These are phyloP conservation scores for Globisporangium canariense DNA, from an alignment of 352 stramenopile genomes.

Conservation along the genomic window DNA sequence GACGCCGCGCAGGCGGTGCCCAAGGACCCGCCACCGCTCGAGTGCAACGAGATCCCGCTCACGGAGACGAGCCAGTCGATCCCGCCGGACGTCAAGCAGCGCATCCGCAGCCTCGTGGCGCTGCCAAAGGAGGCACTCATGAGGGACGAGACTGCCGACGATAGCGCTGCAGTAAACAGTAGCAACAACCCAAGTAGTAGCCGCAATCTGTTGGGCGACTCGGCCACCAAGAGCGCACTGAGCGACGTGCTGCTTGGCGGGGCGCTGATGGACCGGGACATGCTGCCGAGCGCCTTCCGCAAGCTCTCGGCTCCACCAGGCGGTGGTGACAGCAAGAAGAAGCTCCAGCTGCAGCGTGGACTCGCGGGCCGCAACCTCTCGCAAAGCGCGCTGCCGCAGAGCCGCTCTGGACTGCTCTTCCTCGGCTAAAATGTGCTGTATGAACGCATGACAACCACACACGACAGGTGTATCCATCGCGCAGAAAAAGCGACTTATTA, in stretches of 20 bases:
- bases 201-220: background rate
- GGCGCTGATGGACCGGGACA: background rate
- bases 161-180: background rate
- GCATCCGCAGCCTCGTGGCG: constrained; percentile 36
- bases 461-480: background rate
- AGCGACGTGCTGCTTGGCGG: background rate
- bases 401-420: constrained; percentile 1
- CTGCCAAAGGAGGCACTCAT: constrained; percentile 52
- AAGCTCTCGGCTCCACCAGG: background rate
- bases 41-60: constrained; percentile 56
- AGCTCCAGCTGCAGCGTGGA: constrained; percentile 34
- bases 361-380: constrained; percentile 32
- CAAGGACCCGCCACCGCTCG: constrained; percentile 46
- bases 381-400: background rate
- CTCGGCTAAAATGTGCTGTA: background rate
- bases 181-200: background rate
- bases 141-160: constrained; percentile 29
- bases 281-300: background rate
- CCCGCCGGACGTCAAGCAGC: constrained; percentile 40
- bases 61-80: constrained; percentile 55
- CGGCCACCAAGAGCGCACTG: background rate
- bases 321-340: constrained; percentile 20
- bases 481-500: background rate
- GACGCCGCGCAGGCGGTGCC: constrained; percentile 31
- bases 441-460: too few species aligned